phyloP scores from a whole-genome alignment of 1,284 basidiomycete genomes.

The Boletellus dicymbophilus region DNA sequence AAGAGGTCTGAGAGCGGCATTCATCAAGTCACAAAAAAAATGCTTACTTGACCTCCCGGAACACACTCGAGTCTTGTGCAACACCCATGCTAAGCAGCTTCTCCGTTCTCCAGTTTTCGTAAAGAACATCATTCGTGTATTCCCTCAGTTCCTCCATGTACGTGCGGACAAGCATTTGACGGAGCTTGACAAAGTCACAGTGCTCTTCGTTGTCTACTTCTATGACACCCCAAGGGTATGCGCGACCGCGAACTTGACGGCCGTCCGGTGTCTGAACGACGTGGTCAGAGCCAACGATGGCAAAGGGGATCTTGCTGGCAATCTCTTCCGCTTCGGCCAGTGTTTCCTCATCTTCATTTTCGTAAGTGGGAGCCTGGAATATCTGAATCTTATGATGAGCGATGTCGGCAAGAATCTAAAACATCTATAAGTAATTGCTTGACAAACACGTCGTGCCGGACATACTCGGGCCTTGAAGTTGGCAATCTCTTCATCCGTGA shows the following conservation, averaged over 20 bases:
- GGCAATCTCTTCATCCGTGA: slow-evolving; percentile 93
- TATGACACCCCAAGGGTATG: slow-evolving; percentile 96
- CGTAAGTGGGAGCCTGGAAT: slow-evolving; percentile 94
- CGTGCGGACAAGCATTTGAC: slow-evolving; percentile 97
- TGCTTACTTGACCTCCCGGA: slow-evolving; percentile 97
- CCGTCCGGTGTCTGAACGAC: slow-evolving; percentile 83
- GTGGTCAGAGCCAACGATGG: slow-evolving; percentile 91
- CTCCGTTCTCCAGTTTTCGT: slow-evolving; percentile 96
- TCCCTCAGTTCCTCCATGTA: slow-evolving; percentile 99
- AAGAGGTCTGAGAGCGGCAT: slow-evolving; percentile 12
- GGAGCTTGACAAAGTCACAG: slow-evolving; percentile 97
- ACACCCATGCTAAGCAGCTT: slow-evolving; percentile 96
- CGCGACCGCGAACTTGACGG: slow-evolving; percentile 87
- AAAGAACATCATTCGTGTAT: slow-evolving; percentile 90
- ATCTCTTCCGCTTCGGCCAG: slow-evolving; percentile 95
- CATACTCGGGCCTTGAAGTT: slow-evolving; percentile 90
- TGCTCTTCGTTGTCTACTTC: slow-evolving; percentile 98
- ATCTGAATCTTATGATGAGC: slow-evolving; percentile 93
- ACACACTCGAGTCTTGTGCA: slow-evolving; percentile 93
- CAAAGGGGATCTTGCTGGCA: slow-evolving; percentile 95
- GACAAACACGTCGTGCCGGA: not conserved
- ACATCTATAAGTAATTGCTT: not conserved
- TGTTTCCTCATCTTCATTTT: slow-evolving; percentile 97
- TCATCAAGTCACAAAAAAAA: slow-evolving; percentile 14
- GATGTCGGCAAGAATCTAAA: slow-evolving; percentile 89